Evolutionary conservation across 1,139 yeast genomes (phyloP).

Genomic region (Nematodospora anomalae): DNA sequence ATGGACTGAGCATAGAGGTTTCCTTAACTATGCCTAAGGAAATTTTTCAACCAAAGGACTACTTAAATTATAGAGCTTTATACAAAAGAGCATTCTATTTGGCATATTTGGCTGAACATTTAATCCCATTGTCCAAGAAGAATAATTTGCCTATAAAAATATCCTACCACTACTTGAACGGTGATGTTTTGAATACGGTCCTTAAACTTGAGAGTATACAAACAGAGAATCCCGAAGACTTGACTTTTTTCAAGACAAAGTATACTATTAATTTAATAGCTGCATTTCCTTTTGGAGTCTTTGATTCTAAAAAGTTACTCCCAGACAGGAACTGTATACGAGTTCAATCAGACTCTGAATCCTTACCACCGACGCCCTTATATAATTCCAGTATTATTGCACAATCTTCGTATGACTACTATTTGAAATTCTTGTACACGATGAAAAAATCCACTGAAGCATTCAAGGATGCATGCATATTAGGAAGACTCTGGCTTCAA

Average conservation of each 20-base stretch:
- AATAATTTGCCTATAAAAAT: conserved; percentile 56
- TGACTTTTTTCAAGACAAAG: conserved; percentile 64
- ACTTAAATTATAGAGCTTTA: conserved; percentile 82
- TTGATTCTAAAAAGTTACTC: conserved; percentile 72
- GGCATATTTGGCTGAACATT: conserved; percentile 69
- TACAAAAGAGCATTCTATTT: conserved; percentile 88
- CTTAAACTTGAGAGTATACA: conserved; percentile 53
- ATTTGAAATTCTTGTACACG: conserved; percentile 72
- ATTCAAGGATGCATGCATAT: conserved; percentile 83
- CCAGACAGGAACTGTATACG: conserved; percentile 82
- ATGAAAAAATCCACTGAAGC: conserved; percentile 75
- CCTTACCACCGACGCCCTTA: conserved; percentile 73
- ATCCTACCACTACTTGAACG: conserved; percentile 59
- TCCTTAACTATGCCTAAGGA: conserved; percentile 77
- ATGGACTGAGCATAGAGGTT: conserved; percentile 70
- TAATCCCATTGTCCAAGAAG: conserved; percentile 54
- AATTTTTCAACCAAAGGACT: conserved; percentile 83
- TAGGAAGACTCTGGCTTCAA: conserved; percentile 86
- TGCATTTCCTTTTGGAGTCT: conserved; percentile 68
- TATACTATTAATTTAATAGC: conserved; percentile 70
- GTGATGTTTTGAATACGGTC: conserved; percentile 66
- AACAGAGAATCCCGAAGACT: conserved; percentile 49
- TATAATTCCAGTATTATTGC: conserved; percentile 81
- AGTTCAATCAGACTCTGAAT: conserved; percentile 51
- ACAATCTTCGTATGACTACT: conserved; percentile 65